Conservation (phyloP, 164 flowering plant species). For the Buxus sempervirens region DNA sequence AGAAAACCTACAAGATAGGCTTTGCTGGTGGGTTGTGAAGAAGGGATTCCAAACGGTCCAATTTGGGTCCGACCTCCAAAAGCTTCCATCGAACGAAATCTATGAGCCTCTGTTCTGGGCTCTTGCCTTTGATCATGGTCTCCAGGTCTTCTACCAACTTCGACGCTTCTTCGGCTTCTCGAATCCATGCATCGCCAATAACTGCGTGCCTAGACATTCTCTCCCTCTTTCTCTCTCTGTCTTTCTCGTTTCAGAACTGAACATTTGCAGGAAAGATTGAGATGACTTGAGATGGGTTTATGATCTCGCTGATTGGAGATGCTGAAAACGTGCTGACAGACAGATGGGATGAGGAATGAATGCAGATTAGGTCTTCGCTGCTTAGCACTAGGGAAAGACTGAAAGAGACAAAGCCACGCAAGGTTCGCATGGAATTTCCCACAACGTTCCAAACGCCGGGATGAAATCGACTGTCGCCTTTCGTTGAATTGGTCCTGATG, state of each 20-base stretch:
- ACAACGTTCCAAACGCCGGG: too few species aligned
- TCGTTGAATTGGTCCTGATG: too few species aligned
- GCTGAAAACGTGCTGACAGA: neutral
- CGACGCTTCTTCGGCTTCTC: constrained; percentile 24
- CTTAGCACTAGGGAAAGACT: too few species aligned
- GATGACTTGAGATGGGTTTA: neutral
- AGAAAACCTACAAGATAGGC: constrained; percentile 20
- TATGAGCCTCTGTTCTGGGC: constrained; percentile 6
- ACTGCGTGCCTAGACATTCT: neutral
- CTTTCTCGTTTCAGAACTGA: neutral
- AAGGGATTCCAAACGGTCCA: constrained; percentile 28
- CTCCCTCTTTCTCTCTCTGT: neutral
- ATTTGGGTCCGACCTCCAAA: constrained; percentile 22
- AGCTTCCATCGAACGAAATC: constrained; percentile 23
- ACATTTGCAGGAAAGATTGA: neutral
- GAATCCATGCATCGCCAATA: constrained; percentile 20
- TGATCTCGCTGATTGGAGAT: neutral
- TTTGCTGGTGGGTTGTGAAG: constrained; percentile 26
- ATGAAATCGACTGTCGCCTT: too few species aligned
- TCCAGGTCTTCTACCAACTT: constrained; percentile 23
- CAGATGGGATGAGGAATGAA: too few species aligned
- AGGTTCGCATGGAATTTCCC: too few species aligned
- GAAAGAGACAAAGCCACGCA: too few species aligned
- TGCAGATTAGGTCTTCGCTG: too few species aligned
- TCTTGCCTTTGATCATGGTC: constrained; percentile 13